Conservation (phyloP, 768 basidiomycete genomes). For the Calocybe cyanea region DNA sequence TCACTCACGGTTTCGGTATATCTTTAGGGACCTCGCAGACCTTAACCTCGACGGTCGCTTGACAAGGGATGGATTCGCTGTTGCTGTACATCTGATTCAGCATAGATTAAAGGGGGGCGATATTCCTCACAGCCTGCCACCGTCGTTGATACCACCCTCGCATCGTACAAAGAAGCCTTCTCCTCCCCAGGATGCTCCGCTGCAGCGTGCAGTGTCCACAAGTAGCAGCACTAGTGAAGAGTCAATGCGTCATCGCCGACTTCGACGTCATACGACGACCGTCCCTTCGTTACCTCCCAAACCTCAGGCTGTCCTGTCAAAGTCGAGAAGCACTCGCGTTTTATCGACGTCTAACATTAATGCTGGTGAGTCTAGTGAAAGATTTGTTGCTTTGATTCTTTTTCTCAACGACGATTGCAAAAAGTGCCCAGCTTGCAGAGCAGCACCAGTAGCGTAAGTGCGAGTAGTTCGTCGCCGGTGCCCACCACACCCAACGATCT, state of each 20-base stretch:
- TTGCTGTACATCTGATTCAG: constrained; percentile 34
- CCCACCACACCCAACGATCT: too few species aligned
- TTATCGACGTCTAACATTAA: too few species aligned
- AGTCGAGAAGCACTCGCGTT: not conserved
- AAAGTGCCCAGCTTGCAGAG: too few species aligned
- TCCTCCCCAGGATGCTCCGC: not conserved
- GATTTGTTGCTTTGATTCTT: too few species aligned
- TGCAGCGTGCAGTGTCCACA: constrained; percentile 2
- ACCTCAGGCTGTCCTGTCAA: not conserved
- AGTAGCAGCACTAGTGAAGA: constrained; percentile 1
- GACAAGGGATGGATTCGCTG: constrained; percentile 33
- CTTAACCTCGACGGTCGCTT: constrained; percentile 30
- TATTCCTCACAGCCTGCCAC: constrained; percentile 29
- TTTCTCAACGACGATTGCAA: too few species aligned
- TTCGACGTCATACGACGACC: too few species aligned
- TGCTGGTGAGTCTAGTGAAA: too few species aligned
- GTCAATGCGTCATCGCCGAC: too few species aligned
- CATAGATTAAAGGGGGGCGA: constrained; percentile 27
- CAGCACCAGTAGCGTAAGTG: too few species aligned
- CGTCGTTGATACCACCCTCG: constrained; percentile 27
- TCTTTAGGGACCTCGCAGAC: constrained; percentile 31
- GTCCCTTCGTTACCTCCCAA: not conserved
- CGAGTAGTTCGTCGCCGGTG: too few species aligned
- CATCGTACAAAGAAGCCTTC: constrained; percentile 12
- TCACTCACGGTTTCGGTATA: not conserved